Evolutionary conservation across 2,329 filamentous ascomycete genomes (phyloP).

Genomic region (Alternaria ventricosa): DNA sequence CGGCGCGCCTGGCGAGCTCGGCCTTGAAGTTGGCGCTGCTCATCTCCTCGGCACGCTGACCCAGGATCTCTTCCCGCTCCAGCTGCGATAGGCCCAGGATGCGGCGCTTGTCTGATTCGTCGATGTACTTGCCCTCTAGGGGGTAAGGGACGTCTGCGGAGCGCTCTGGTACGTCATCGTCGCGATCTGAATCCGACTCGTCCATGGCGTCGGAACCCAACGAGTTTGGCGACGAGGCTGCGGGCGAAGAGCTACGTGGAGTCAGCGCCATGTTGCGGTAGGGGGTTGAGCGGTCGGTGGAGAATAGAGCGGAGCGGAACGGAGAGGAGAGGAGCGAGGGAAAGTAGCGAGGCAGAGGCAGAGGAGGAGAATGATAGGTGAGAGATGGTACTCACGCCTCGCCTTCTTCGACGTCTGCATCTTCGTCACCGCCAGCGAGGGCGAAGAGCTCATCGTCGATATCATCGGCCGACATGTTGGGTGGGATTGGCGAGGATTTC

Average conservation of each 20-base stretch:
- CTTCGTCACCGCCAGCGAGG: slow-evolving; percentile 76
- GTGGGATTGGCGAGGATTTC: slow-evolving; percentile 7
- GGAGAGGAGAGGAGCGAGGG: slow-evolving; percentile 2
- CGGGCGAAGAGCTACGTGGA: slow-evolving; percentile 68
- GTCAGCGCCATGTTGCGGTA: slow-evolving; percentile 36
- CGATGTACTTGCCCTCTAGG: slow-evolving; percentile 80
- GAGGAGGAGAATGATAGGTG: slow-evolving; percentile 12
- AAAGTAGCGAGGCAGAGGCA: slow-evolving; percentile 1
- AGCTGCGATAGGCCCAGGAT: slow-evolving; percentile 90
- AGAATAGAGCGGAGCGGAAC: slow-evolving; percentile 16
- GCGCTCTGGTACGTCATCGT: slow-evolving; percentile 54
- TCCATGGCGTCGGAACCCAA: slow-evolving; percentile 86
- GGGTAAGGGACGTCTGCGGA: slow-evolving; percentile 75
- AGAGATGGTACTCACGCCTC: slow-evolving; percentile 72
- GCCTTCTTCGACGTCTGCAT: slow-evolving; percentile 72
- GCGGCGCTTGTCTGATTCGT: slow-evolving; percentile 60
- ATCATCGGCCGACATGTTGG: slow-evolving; percentile 72
- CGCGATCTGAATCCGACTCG: slow-evolving; percentile 66
- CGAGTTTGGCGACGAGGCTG: slow-evolving; percentile 71
- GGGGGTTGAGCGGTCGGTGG: slow-evolving; percentile 13
- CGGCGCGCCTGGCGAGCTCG: slow-evolving; percentile 78
- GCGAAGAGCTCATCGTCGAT: slow-evolving; percentile 93
- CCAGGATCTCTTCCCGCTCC: slow-evolving; percentile 87
- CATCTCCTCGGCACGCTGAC: slow-evolving; percentile 82
- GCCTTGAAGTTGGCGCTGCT: slow-evolving; percentile 83